Base-by-base conservation (phyloP, 257 asterid genomes). In the Solanum paucissectum region DNA sequence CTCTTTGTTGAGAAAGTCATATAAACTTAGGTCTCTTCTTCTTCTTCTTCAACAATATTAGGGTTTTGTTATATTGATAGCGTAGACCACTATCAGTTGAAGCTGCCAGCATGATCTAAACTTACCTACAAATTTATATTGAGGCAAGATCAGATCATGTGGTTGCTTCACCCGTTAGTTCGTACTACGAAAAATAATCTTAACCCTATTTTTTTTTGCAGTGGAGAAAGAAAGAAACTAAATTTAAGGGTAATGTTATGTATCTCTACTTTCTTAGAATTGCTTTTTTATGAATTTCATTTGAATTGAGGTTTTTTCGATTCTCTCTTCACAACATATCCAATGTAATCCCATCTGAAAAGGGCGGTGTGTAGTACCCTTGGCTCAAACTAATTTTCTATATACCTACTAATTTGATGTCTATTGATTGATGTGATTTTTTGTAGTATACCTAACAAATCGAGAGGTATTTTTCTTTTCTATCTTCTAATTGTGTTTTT, bases 41-140 rank as follows among this genome's bases (percentile, higher is more conserved):
- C 6, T 75, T 55, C 69, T 23, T n/a, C 34, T 23, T 14, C 32
- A 32, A 14, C 33, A 32, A 12, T 25, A 34, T 73, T 66, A 74
- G 52, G 85, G 66, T 88, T 64, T 79, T 69, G 27, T 42, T 44
- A 12, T 27, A 4, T 9, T 55, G 58, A 58, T 69, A 58, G 13
- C 91, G 92, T 94, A 92, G 87, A 77, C 90, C 83, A 8, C 90
- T 85, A 90, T 86, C 89, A 73, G 98, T 66, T 94, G 94, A 94
- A 94, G 97, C 97, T 94, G 95, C 95, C 95, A 93, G 95, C 97
- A 87, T 94, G 97, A 94, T 93, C 95, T 94, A 87, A 93, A 71
- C 93, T 77, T 87, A 75, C 88, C 93, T 91, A 86, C 62, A 82
- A 23, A 62, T 84, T 69, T 33, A 40, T 13, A 20, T 69, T 75